Conservation (phyloP, 257 asterid genomes). For the Craterostigma plantagineum region DNA sequence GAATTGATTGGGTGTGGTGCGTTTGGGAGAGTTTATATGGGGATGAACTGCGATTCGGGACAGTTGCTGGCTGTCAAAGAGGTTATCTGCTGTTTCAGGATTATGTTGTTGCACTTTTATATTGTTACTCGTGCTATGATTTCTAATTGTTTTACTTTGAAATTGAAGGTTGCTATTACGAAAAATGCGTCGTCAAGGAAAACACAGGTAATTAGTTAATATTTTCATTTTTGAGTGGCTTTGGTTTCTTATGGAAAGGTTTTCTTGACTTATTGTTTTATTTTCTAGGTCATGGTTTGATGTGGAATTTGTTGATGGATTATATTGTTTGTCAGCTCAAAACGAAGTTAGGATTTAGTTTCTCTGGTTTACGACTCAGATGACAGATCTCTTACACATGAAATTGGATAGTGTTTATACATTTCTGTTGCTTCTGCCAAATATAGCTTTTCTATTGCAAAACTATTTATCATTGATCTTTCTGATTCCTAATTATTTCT, state of each 20-base stretch:
- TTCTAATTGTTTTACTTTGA: constrained; percentile 4
- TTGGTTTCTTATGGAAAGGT: not conserved
- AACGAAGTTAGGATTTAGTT: too few relatives aligned
- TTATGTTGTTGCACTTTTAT: not conserved
- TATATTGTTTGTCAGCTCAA: too few relatives aligned
- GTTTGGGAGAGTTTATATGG: constrained; percentile 97
- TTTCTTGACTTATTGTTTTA: too few relatives aligned
- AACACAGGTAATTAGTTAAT: constrained; percentile 40
- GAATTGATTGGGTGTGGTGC: constrained; percentile 87
- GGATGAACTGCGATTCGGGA: constrained; percentile 96
- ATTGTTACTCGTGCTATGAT: constrained; percentile 3
- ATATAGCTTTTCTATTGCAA: too few relatives aligned
- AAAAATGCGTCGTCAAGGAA: constrained; percentile 45
- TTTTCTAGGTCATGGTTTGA: too few relatives aligned
- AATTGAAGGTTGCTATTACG: constrained; percentile 46
- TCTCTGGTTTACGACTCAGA: too few relatives aligned
- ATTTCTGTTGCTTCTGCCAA: too few relatives aligned
- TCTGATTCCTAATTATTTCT: too few relatives aligned
- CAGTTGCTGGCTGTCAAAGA: constrained; percentile 87
- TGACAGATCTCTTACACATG: too few relatives aligned
- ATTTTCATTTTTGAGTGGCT: not conserved
- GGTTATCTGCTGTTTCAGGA: constrained; percentile 17
- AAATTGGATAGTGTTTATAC: too few relatives aligned
- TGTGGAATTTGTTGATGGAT: too few relatives aligned
- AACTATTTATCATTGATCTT: too few relatives aligned